Conservation (phyloP, 1,284 basidiomycete genomes). For the Quambalaria eucalypti region DNA sequence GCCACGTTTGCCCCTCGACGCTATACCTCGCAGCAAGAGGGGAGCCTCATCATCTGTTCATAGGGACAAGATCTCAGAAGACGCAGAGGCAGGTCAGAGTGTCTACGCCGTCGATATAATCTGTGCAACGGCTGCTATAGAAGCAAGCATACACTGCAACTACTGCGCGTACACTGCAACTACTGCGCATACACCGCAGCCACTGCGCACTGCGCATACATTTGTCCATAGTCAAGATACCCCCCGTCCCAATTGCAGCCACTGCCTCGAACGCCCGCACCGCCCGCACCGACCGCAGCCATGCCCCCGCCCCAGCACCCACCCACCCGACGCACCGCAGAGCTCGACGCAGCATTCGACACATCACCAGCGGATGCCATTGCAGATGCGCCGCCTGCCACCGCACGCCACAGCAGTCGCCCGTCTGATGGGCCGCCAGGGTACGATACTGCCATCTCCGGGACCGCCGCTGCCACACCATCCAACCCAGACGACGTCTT, state of each 20-base stretch:
- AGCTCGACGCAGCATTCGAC: slow-evolving; percentile 18
- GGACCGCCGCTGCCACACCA: neutral
- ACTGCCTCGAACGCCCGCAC: too few species aligned
- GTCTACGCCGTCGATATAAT: too few species aligned
- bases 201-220: neutral
- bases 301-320: neutral
- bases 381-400: slow-evolving; percentile 3
- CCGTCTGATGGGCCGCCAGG: neutral
- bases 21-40: too few species aligned
- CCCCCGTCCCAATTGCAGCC: too few species aligned
- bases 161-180: neutral
- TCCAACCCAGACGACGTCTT: slow-evolving; percentile 19
- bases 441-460: neutral
- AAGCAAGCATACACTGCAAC: neutral
- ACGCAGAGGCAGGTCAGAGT: too few species aligned
- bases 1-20: too few species aligned
- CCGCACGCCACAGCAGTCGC: neutral
- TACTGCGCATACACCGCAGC: neutral
- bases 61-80: too few species aligned
- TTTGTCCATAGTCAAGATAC: neutral
- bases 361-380: too few species aligned
- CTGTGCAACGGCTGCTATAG: too few species aligned
- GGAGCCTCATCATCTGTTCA: too few species aligned
- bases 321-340: slow-evolving; percentile 1
- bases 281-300: too few species aligned